phyloP scores from a whole-genome alignment of 176 grass and related monocot genomes.

The Musa schizocarpa region DNA sequence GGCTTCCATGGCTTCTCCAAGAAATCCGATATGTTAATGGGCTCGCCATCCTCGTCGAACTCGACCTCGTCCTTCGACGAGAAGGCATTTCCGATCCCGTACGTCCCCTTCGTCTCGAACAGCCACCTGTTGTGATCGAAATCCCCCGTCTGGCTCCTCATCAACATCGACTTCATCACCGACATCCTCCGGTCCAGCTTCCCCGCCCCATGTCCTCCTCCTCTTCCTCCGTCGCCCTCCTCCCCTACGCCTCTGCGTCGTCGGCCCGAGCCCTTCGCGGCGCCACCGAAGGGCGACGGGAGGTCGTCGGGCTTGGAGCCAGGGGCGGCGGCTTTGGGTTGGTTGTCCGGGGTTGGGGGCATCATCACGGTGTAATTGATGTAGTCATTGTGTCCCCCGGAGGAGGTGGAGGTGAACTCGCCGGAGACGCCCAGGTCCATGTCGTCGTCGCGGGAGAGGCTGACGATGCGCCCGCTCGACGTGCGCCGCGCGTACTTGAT shows the following conservation, averaged over 20 bases:
- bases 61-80: conserved; percentile 39
- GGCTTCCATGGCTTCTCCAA: conserved; percentile 43
- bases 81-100: conserved; percentile 70
- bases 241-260: conserved; percentile 26
- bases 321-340: conserved; percentile 28
- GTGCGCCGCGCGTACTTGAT: conserved; percentile 36
- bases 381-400: conserved; percentile 35
- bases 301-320: conserved; percentile 32
- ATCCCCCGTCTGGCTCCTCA: conserved; percentile 54
- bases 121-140: conserved; percentile 90
- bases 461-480: conserved; percentile 31
- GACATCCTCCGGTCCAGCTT: conserved; percentile 47
- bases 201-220: conserved; percentile 1
- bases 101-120: conserved; percentile 76
- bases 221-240: not conserved
- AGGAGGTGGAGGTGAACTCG: conserved; percentile 32
- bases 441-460: conserved; percentile 39
- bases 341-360: conserved; percentile 89
- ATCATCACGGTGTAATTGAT: conserved; percentile 75
- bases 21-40: conserved; percentile 15
- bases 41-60: conserved; percentile 26
- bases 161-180: conserved; percentile 24
- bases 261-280: conserved; percentile 25
- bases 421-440: conserved; percentile 16
- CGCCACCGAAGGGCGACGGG: conserved; percentile 14